Conservation (phyloP, 192 early-diverging fungal species). For the Cetraspora pellucida region DNA sequence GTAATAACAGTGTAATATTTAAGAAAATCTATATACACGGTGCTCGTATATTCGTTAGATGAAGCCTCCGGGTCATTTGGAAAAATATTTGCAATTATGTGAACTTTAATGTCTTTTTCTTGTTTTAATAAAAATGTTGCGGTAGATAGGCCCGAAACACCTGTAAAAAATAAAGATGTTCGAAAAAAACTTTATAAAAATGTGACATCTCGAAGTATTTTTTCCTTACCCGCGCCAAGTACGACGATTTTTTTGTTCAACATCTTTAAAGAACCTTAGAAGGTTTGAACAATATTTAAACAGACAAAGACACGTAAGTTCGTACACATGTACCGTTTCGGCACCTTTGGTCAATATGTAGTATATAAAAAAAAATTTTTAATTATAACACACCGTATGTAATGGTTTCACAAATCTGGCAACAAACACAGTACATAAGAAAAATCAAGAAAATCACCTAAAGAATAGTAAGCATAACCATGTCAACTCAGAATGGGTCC, state of each 20-base stretch:
- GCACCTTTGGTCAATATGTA: no score
- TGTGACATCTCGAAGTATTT: background rate
- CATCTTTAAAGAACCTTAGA: background rate
- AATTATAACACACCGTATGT: no score
- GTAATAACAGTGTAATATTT: constrained; percentile 1
- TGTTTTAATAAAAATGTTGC: constrained; percentile 59
- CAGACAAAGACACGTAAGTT: no score
- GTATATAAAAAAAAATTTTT: no score
- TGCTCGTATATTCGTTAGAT: constrained; percentile 54
- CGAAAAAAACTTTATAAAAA: background rate
- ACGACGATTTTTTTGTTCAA: constrained; percentile 45
- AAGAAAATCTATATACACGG: constrained; percentile 37
- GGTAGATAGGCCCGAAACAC: constrained; percentile 73
- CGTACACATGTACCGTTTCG: no score
- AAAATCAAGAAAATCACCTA: no score
- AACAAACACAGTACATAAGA: no score
- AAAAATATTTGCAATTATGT: constrained; percentile 58
- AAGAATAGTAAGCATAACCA: no score
- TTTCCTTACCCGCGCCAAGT: constrained; percentile 50
- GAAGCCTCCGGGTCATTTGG: constrained; percentile 47
- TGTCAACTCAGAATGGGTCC: no score
- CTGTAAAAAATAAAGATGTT: constrained; percentile 41
- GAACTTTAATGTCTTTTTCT: constrained; percentile 59
- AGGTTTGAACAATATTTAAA: no score
- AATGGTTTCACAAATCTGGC: no score